Base-by-base conservation (phyloP, 768 basidiomycete genomes). In the Neoboletus magnificus region DNA sequence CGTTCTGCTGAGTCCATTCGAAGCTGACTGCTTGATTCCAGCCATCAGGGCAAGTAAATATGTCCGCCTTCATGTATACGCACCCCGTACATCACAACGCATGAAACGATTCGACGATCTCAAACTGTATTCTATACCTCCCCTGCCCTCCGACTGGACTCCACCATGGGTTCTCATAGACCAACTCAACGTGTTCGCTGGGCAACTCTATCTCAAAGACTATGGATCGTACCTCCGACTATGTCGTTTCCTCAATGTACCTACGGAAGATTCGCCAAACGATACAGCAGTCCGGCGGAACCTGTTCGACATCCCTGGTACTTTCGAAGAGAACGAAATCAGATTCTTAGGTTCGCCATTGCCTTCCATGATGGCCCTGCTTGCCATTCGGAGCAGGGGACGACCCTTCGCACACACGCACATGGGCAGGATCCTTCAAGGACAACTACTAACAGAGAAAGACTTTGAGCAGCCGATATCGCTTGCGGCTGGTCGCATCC, bases 41-140 rank as follows among this genome's bases (percentile, higher is more conserved):
- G 39, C 35, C 0, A 76, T 80, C 51, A 72, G 69, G 16, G 25
- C 29, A 12, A 71, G 70, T 59, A 57, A 65, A 12, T 8, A 52
- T 8, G 73, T 76, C 9, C 64, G 71, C 48, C 68, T 80, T 9
- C 77, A 78, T 57, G 29, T 73, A 0, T 80, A 79, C 48, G 59
- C 74, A 3, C 75, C 79, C 2, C 63, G 74, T 3, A 72, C 73
- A 39, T 69, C 65, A 4, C 48, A 62, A n/a, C 61, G 61, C 2
- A 74, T 74, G 71, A 61, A 63, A 23, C 56, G 74, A 7, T 71
- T 72, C 22, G 79, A 80, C 32, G 56, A 71, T 27, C 63, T 69
- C 8, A 32, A 4, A 4, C 53, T 66, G 0, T 49, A 55, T 16
- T 12, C 29, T 5, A 46, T 60, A 29, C 65, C 62, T 29, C 33